A percentile compares a stretch with the other conserved stretches of the same genome.
Conservation (phyloP, 768 basidiomycete genomes). For the Calocybe indica region DNA sequence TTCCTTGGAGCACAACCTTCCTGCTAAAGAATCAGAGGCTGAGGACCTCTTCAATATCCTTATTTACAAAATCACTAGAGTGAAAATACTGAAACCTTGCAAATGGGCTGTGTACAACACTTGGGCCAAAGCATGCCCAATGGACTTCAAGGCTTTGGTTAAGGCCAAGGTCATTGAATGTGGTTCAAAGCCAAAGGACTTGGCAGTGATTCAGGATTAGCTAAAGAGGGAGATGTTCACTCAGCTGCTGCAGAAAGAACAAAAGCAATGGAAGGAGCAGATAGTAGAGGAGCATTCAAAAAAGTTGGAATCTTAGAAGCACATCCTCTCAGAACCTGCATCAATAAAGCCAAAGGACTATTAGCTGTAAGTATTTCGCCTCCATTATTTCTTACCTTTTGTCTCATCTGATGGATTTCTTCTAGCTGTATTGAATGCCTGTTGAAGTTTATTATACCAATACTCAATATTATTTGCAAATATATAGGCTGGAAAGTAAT, state of each 20-base stretch:
- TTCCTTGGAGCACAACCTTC: conserved; percentile 3
- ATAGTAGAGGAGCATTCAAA: not conserved
- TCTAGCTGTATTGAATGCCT: conserved; percentile 1
- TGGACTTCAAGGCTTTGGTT: not conserved
- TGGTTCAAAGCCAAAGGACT: not conserved
- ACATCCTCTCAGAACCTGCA: not conserved
- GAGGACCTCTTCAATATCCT: not conserved
- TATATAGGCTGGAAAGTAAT: conserved; percentile 10
- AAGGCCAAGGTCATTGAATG: too few relatives aligned
- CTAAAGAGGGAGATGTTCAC: not conserved
- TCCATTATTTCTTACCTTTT: too few relatives aligned
- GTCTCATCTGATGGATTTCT: not conserved
- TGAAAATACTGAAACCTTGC: not conserved
- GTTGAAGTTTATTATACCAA: conserved; percentile 4
- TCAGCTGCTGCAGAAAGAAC: not conserved
- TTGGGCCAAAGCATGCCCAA: not conserved
- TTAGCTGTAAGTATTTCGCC: not conserved
- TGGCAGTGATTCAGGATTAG: not conserved
- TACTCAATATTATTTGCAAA: conserved; percentile 7
- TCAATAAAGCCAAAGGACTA: not conserved
- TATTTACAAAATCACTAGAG: not conserved
- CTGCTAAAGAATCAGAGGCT: conserved; percentile 3
- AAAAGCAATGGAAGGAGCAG: not conserved
- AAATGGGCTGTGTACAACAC: not conserved
- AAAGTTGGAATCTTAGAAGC: not conserved